Evolutionary conservation across 495 filamentous ascomycete genomes (phyloP).

Genomic region (Pseudomonodictys pantanalensis): DNA sequence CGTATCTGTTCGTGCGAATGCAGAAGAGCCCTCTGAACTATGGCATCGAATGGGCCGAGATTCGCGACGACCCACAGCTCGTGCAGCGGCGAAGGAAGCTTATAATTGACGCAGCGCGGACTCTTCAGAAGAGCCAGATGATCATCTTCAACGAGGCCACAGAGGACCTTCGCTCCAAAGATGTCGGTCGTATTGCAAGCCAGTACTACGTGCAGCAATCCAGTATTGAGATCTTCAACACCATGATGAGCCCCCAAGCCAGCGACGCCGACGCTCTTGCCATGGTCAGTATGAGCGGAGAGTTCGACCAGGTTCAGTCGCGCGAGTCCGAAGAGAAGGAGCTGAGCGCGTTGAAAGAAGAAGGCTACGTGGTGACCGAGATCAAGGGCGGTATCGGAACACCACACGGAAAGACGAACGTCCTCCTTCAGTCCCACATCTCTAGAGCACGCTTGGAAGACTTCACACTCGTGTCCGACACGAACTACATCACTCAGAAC

Average conservation of each 20-base stretch:
- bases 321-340: constrained; percentile 84
- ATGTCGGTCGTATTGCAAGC: constrained; percentile 93
- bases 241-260: constrained; percentile 75
- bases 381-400: constrained; percentile 72
- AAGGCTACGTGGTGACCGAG: constrained; percentile 62
- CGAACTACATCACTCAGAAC: constrained; percentile 93
- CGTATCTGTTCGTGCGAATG: constrained; percentile 96
- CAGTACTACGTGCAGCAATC: constrained; percentile 93
- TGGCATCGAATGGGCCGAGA: constrained; percentile 94
- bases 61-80: constrained; percentile 77
- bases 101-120: constrained; percentile 79
- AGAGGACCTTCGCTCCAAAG: constrained; percentile 85
- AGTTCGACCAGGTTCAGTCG: constrained; percentile 95
- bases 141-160: constrained; percentile 95
- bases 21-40: constrained; percentile 85
- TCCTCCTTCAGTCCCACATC: constrained; percentile 90
- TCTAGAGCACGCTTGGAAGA: constrained; percentile 85
- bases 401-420: constrained; percentile 89
- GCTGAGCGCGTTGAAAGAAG: constrained; percentile 61
- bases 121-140: constrained; percentile 91
- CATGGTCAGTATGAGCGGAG: constrained; percentile 94
- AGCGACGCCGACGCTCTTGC: constrained; percentile 85
- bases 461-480: constrained; percentile 87
- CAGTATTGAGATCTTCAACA: constrained; percentile 93
- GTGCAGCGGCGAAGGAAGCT: constrained; percentile 77